Conservation (phyloP, 495 filamentous ascomycete species). For the Articulospora tetracladia region DNA sequence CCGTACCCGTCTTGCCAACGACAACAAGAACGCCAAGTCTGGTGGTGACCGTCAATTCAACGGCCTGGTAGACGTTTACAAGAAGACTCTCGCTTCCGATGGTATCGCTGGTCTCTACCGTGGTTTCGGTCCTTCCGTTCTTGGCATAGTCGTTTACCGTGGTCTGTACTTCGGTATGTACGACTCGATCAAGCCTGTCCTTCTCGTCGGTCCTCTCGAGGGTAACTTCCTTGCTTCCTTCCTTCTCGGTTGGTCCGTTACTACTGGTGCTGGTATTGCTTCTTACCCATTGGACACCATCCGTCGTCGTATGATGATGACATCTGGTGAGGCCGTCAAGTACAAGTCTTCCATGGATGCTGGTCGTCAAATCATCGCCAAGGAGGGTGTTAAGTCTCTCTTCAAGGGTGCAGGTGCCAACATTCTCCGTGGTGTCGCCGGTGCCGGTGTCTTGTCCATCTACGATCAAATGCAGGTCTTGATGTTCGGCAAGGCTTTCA, state of each 20-base stretch:
- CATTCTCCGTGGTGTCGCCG: conserved; percentile 99
- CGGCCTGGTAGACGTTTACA: conserved; percentile 98
- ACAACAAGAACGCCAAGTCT: conserved; percentile 94
- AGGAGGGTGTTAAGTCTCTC: conserved; percentile 94
- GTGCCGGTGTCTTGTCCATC: conserved; percentile 99
- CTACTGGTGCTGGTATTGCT: conserved; percentile 99
- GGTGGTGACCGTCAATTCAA: conserved; percentile 99
- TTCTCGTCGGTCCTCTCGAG: conserved; percentile 87
- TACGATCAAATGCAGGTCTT: conserved; percentile 99
- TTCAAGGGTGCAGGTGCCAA: conserved; percentile 99
- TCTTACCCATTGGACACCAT: conserved; percentile 99
- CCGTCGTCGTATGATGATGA: conserved; percentile 99
- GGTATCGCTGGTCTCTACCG: conserved; percentile 99
- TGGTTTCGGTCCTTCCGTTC: conserved; percentile 99
- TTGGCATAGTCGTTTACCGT: conserved; percentile 99
- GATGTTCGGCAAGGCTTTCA: conserved; percentile 99
- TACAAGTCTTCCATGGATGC: conserved; percentile 95
- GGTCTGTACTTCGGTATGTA: conserved; percentile 99
- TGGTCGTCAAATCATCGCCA: conserved; percentile 89
- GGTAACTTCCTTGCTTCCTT: conserved; percentile 99
- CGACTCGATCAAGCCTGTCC: conserved; percentile 99
- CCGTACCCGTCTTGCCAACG: conserved; percentile 99
- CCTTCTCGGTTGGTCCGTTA: conserved; percentile 97
- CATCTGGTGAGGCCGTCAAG: conserved; percentile 95
- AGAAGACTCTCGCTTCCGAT: conserved; percentile 98